phyloP scores from a whole-genome alignment of 179 eudicot genomes.

The Gypsophila paniculata region DNA sequence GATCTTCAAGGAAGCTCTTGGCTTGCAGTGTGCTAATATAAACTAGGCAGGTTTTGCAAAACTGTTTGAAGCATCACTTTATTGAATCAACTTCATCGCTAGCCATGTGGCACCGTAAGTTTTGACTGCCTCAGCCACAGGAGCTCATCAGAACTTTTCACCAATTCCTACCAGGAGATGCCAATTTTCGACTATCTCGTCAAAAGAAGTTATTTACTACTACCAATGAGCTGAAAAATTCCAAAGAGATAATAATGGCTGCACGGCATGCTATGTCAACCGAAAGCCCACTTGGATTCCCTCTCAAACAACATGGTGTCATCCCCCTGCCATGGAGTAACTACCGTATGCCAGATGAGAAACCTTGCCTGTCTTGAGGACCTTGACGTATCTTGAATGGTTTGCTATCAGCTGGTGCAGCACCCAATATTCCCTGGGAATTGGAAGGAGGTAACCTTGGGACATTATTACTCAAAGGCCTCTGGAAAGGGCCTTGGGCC shows the following conservation, averaged over 20 bases:
- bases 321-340: constrained; percentile 8
- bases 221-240: constrained; percentile 32
- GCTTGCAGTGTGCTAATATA: constrained; percentile 27
- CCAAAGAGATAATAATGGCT: constrained; percentile 26
- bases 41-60: constrained; percentile 22
- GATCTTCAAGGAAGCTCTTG: constrained; percentile 36
- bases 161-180: constrained; percentile 22
- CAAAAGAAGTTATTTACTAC: constrained; percentile 21
- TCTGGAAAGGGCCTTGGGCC: constrained; percentile 45
- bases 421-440: constrained; percentile 75
- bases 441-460: constrained; percentile 49
- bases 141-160: constrained; percentile 22
- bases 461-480: constrained; percentile 49
- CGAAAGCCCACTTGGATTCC: constrained; percentile 20
- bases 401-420: constrained; percentile 72
- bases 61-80: constrained; percentile 16
- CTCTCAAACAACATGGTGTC: constrained; percentile 5
- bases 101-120: constrained; percentile 16
- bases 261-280: constrained; percentile 22
- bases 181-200: constrained; percentile 15
- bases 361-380: constrained; percentile 53
- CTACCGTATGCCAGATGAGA: constrained; percentile 53
- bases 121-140: constrained; percentile 15
- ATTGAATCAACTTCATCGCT: constrained; percentile 17
- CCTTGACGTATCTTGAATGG: constrained; percentile 52